Percentiles rank a stretch among this genome's conserved stretches.
Evolutionary conservation across 1,284 basidiomycete species (phyloP).

Genomic region (Malassezia caprae): DNA sequence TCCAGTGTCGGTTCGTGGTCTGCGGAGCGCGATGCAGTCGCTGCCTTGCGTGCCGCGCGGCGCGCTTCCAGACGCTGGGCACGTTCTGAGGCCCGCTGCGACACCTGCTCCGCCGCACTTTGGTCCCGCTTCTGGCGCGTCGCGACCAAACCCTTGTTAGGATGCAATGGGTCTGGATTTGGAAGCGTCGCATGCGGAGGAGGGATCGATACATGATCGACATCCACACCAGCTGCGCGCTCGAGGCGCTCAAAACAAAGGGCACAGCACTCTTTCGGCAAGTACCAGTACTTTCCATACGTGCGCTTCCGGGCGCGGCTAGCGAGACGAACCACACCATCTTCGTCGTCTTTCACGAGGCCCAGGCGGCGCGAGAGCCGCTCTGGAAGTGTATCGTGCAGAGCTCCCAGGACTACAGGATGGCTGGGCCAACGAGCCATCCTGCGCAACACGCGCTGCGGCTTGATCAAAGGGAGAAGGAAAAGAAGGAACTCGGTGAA

Average conservation of each 20-base stretch:
- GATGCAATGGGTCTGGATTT: constrained; percentile 30
- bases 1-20: constrained; percentile 5
- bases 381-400: constrained; percentile 31
- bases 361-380: constrained; percentile 24
- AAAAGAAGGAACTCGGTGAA: constrained; percentile 97
- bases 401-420: constrained; percentile 38
- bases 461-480: constrained; percentile 70
- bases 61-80: background rate
- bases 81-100: constrained; percentile 1
- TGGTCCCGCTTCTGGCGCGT: background rate
- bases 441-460: constrained; percentile 57
- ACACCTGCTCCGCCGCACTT: background rate
- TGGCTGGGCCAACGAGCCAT: constrained; percentile 50
- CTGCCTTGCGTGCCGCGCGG: constrained; percentile 1
- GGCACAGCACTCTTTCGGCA: constrained; percentile 34
- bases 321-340: constrained; percentile 12
- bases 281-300: constrained; percentile 24
- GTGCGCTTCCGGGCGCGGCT: background rate
- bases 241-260: constrained; percentile 41
- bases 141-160: constrained; percentile 1
- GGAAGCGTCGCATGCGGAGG: background rate
- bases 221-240: constrained; percentile 21
- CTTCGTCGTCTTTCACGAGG: constrained; percentile 20
- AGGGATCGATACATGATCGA: constrained; percentile 11
- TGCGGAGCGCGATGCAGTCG: background rate